Evolutionary conservation across 371 early-diverging fungal species (phyloP), one percentile per base, ranked within the genome.

Genomic region (Mucor indicus): DNA sequence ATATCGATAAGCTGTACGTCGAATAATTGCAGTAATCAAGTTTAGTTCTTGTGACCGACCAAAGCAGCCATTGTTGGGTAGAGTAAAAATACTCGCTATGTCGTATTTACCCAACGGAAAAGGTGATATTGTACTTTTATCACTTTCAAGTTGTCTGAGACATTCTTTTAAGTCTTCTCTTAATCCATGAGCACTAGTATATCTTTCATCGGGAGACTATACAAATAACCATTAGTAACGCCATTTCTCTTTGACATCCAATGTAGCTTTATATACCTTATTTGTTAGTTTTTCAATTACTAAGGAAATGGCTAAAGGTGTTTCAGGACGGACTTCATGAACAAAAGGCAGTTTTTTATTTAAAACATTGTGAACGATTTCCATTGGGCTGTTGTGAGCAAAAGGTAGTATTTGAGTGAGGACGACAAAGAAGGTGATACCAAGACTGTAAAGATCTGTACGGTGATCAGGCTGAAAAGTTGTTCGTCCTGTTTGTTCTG

Each of bases 401-500:
- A 77, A 73, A 1, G 82, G 82, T 25, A 76, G 50, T 21, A 68
- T 62, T 46, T 71, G 71, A 3, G 79, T 75, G 32, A 81, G 47
- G 9, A 75, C 35, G 24, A 77, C 62, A 39, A 68, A 81, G 22
- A 81, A 64, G 0, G 77, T 75, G 22, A 75, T 74, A 3, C 82
- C 82, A 12, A 81, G 55, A 21, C 73, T 77, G 52, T 81, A 81
- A 5, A 81, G 70, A 49, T 81, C 82, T 12, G 82, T 81, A 19
- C 82, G 62, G 53, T 79, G 75, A 49, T 81, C 82, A 20, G 79
- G 77, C 39, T 75, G 77, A 27, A 77, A 78, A 36, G 78, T 72
- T 12, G 82, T 80, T 36, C 80, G 62, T 21, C 80, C 80, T 0
- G 80, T 81, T 48, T 81, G 83, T 29, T 82, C 80, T 4, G 82